Conservation (phyloP, 192 early-diverging fungal species). For the Umbelopsis sp. region DNA sequence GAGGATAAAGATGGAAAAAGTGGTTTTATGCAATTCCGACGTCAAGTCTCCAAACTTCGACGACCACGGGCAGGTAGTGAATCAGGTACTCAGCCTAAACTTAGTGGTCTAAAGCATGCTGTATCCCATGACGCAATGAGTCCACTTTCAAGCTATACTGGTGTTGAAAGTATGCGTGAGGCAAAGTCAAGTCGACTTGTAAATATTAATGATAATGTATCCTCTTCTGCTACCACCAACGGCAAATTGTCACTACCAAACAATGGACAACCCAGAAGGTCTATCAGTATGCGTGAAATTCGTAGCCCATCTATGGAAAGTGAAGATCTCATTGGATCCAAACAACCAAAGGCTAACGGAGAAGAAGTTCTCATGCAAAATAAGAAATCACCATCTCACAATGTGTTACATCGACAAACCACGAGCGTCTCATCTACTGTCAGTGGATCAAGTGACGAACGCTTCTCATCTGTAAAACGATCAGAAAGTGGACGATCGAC, state of each 20-base stretch:
- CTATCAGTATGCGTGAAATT: slow-evolving; percentile 16
- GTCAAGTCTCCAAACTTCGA: slow-evolving; percentile 12
- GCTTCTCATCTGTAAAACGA: neutral
- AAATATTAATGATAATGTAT: neutral
- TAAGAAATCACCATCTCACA: neutral
- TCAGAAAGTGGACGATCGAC: neutral
- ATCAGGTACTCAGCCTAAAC: neutral
- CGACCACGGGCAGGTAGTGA: slow-evolving; percentile 10
- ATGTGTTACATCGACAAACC: neutral
- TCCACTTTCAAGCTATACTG: neutral
- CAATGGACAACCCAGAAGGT: slow-evolving; percentile 6
- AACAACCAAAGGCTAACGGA: neutral
- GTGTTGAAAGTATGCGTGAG: neutral
- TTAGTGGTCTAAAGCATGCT: neutral
- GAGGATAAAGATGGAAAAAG: neutral
- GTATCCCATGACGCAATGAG: neutral
- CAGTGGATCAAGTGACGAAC: neutral
- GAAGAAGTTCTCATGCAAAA: no score
- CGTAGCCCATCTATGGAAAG: slow-evolving; percentile 6
- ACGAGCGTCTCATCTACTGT: neutral
- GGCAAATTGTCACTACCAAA: neutral
- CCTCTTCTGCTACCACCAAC: neutral
- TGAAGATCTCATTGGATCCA: neutral
- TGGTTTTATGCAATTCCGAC: slow-evolving; percentile 1
- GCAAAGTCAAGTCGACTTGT: neutral